Evolutionary conservation across 2,329 filamentous ascomycete genomes (phyloP), one percentile per base, ranked within the genome.

Genomic region (Paraconiothyrium sp.): DNA sequence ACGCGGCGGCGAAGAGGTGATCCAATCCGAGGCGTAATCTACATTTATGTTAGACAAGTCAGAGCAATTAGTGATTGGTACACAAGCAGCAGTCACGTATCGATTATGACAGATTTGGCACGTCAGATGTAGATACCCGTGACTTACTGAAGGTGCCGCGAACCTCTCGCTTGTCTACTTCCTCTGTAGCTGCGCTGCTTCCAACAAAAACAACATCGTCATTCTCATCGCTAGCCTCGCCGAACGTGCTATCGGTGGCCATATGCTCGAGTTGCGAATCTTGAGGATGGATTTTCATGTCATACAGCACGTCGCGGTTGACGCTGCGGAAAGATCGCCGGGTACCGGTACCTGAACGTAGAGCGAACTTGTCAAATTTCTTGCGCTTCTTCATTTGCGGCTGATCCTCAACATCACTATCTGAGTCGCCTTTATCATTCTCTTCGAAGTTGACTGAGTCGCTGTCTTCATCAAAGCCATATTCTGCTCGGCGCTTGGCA

Each of bases 211-310:
- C 46, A 20, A 34, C 11, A 7, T 37, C 44, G 34, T 58, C 54
- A 14, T 60, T 57, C 14, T 41, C 34, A 8, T 48, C 24, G 7
- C 2, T n/a, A 16, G 30, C 43, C 22, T 58, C 43, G 8, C 24
- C 44, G 14, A 24, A 7, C 11, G 57, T 30, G 24, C 30, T 30
- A 30, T 30, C 27, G 27, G 27, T 50, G 47, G 54, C 43, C 35
- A 66, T 30, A 14, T 49, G 50, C 22, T 50, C 47, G 11, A 68
- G 41, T 20, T 67, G 59, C 3, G 57, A 58, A 54, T 76, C 75
- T 57, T 76, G 74, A 14, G 74, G 74, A 54, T 78, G 74, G 5
- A 71, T 58, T 1, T 63, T 63, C 57, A 66, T 69, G 32, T 74
- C 65, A 60, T 78, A 77, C 1, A 67, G 64, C 16, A 67, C 55